Base-by-base conservation (phyloP, 768 basidiomycete genomes). In the Termitomyces sp. region DNA sequence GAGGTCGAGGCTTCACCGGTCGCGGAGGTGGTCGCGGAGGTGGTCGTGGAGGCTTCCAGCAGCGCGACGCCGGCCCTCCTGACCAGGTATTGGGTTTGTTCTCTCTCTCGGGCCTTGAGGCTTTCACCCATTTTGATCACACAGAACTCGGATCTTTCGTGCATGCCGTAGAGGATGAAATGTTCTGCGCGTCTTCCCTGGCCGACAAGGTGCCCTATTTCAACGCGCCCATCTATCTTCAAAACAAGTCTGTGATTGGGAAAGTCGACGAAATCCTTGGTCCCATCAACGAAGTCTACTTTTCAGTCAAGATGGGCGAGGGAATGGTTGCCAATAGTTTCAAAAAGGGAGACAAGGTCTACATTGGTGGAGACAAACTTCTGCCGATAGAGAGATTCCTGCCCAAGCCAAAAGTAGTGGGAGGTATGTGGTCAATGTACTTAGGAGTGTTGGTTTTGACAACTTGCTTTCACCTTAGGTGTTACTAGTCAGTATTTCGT, bases 251-350 rank as follows among this genome's bases (percentile, higher is more conserved):
- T 11, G 81, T 85, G 64, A 93, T 98, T 61, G 96, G 97, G 61
- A 98, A 97, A 76, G 90, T 99, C 44, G 97, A 99, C 74, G 97
- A 99, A 74, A 98, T 99, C 65, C 83, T 99, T n/a, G 97, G 97
- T 2, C 96, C 97, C 16, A 95, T 99, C 72, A 99, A 97, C 70
- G 94, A 98, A 71, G 95, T 98, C 59, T 98, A 86, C 75, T 98
- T 99, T 70, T 95, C 95, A 3, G 83, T 99, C 63, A 99, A 98
- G 79, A 97, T 98, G 90, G 85, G 88, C 20, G 88, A 91, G 58
- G 97, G 97, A 34, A 94, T 98, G 88, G 85, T 95, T 50, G 95
- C 97, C 8, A 88, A 77, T 64, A 94, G 92, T 71, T 99, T 99
- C 77, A 91, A 96, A 76, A 92, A 90, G 68, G 97, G 97, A 47